A percentile compares a stretch with the other conserved stretches of the same genome.
Conservation (phyloP, 805 yeast species). For the Teunomyces kruisii region DNA sequence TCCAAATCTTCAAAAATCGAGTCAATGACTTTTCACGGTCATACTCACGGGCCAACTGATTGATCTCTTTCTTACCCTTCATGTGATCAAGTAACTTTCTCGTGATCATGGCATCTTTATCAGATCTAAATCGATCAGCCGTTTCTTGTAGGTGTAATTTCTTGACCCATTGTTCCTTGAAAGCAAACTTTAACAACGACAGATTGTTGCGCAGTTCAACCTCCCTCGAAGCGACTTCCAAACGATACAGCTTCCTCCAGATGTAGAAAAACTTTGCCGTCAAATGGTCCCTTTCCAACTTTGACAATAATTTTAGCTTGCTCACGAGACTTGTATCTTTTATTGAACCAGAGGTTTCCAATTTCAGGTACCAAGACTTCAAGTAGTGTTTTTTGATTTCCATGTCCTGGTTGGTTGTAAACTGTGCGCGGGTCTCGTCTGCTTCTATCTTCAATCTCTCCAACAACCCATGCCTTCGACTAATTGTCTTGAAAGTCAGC, state of each 20-base stretch:
- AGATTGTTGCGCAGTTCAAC: slow-evolving; percentile 7
- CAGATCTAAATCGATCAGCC: slow-evolving; percentile 1
- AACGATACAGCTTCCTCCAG: slow-evolving; percentile 13
- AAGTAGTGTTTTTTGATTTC: slow-evolving; percentile 5
- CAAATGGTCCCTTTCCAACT: slow-evolving; percentile 15
- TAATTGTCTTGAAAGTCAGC: neutral
- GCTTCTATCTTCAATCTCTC: neutral
- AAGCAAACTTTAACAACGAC: slow-evolving; percentile 8
- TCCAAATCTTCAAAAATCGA: slow-evolving; percentile 16
- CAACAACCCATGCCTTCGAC: neutral
- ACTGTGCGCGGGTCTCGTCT: neutral
- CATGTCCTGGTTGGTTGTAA: neutral
- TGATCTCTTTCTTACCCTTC: slow-evolving; percentile 10
- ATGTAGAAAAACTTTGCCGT: slow-evolving; percentile 11
- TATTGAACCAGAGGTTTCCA: neutral
- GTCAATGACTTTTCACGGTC: neutral
- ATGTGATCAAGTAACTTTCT: slow-evolving; percentile 10
- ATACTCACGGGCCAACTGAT: slow-evolving; percentile 11
- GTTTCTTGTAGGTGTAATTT: slow-evolving; percentile 1
- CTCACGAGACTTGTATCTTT: slow-evolving; percentile 4
- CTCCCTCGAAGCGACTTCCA: slow-evolving; percentile 2
- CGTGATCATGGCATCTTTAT: slow-evolving; percentile 7
- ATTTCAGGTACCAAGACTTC: slow-evolving; percentile 9
- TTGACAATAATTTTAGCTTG: slow-evolving; percentile 13
- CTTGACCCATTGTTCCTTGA: slow-evolving; percentile 16